Evolutionary conservation across 768 basidiomycete genomes (phyloP).

Genomic region (Tremella mesenterica): DNA sequence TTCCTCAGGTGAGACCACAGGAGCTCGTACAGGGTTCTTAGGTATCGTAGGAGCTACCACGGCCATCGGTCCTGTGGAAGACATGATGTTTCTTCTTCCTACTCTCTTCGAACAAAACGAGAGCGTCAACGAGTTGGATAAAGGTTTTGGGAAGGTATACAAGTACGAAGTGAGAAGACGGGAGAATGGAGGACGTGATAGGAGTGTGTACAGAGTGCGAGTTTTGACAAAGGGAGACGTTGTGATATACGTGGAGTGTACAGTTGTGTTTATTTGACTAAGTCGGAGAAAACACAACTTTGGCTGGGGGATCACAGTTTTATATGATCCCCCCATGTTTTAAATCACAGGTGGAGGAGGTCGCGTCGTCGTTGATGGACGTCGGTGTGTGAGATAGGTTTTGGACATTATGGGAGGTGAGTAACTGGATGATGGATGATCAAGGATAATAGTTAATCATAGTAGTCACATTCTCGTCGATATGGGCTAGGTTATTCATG

Average conservation of each 20-base stretch:
- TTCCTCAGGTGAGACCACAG: slow-evolving; percentile 14
- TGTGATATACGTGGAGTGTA: background rate
- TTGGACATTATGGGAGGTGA: slow-evolving; percentile 29
- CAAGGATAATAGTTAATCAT: slow-evolving; percentile 21
- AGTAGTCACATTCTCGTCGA: slow-evolving; percentile 37
- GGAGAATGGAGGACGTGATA: background rate
- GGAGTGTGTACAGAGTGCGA: background rate
- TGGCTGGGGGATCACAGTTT: too few relatives aligned
- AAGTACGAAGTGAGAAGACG: background rate
- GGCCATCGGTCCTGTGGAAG: slow-evolving; percentile 20
- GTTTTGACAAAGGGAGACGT: background rate
- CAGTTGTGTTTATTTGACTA: too few relatives aligned
- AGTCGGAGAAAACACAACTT: too few relatives aligned
- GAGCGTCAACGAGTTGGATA: background rate
- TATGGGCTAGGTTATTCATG: slow-evolving; percentile 41
- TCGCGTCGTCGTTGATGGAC: too few relatives aligned
- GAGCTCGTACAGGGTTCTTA: slow-evolving; percentile 3
- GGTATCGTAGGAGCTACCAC: slow-evolving; percentile 25
- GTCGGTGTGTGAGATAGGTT: too few relatives aligned
- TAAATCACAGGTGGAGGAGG: too few relatives aligned
- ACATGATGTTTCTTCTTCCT: too few relatives aligned
- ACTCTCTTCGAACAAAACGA: too few relatives aligned
- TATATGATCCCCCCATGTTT: too few relatives aligned
- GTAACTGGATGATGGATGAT: background rate
- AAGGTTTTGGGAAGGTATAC: too few relatives aligned